Evolutionary conservation across 1,139 yeast genomes (phyloP).

Genomic region (Geotrichum cucujoidarum): DNA sequence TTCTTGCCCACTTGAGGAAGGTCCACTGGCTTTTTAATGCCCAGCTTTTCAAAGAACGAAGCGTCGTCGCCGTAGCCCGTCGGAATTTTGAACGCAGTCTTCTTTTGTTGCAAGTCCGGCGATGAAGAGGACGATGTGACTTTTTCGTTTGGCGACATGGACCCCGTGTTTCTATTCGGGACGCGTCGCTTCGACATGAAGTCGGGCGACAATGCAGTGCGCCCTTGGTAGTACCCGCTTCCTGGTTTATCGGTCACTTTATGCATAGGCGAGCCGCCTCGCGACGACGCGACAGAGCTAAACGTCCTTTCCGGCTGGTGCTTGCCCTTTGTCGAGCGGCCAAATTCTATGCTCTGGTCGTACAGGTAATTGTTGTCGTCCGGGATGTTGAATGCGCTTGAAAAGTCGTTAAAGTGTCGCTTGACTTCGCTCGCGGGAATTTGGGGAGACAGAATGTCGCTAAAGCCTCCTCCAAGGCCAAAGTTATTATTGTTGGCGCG

Average conservation of each 20-base stretch:
- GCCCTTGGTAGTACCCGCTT: constrained; percentile 4
- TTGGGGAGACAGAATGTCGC: constrained; percentile 26
- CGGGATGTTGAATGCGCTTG: constrained; percentile 18
- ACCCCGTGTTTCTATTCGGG: constrained; percentile 7
- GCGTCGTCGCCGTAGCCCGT: constrained; percentile 27
- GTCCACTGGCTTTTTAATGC: constrained; percentile 14
- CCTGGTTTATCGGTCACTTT: constrained; percentile 18
- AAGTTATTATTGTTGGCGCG: neutral
- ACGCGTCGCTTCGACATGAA: constrained; percentile 1
- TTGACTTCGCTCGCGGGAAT: constrained; percentile 23
- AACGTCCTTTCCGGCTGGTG: constrained; percentile 2
- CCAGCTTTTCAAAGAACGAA: constrained; percentile 22
- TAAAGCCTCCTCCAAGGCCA: neutral
- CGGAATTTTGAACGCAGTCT: constrained; percentile 23
- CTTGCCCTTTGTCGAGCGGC: constrained; percentile 14
- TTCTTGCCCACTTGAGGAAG: constrained; percentile 4
- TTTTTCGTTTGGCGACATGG: constrained; percentile 17
- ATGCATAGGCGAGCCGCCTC: constrained; percentile 14
- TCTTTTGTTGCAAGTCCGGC: constrained; percentile 4
- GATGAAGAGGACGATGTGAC: constrained; percentile 19
- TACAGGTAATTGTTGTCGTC: constrained; percentile 3
- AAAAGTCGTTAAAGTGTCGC: constrained; percentile 26
- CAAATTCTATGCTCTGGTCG: constrained; percentile 23
- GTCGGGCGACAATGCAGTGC: constrained; percentile 3
- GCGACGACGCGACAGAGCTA: constrained; percentile 18